Conservation (phyloP, 108 stramenopile species). For the Bacterosira constricta region DNA sequence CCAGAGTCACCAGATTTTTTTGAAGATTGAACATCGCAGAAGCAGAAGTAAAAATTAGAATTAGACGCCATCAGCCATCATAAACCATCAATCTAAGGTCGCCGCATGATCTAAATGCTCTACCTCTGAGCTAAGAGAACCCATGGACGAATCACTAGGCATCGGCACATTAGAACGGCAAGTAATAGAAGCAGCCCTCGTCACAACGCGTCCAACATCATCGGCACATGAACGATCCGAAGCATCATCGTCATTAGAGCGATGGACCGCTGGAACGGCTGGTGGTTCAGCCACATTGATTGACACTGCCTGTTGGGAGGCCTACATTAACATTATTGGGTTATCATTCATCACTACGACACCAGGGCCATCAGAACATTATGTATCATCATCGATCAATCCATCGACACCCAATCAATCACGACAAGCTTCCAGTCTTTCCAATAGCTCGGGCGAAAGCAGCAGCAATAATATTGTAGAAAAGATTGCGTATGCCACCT, state of each 20-base stretch:
- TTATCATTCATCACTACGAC: constrained; percentile 11
- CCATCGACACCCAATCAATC: neutral
- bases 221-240: constrained; percentile 37
- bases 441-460: too few relatives aligned
- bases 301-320: constrained; percentile 43
- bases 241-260: constrained; percentile 53
- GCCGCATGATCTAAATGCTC: too few relatives aligned
- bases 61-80: too few relatives aligned
- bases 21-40: too few relatives aligned
- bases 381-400: neutral
- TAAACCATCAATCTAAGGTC: too few relatives aligned
- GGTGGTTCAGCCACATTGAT: neutral
- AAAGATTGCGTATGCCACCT: too few relatives aligned
- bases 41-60: too few relatives aligned
- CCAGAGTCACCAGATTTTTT: too few relatives aligned
- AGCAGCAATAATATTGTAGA: too few relatives aligned
- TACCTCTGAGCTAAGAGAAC: too few relatives aligned
- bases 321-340: constrained; percentile 29
- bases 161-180: constrained; percentile 31
- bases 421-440: neutral
- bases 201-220: constrained; percentile 40
- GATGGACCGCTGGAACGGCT: constrained; percentile 30
- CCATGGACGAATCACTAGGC: too few relatives aligned
- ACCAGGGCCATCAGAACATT: neutral
- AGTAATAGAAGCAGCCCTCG: constrained; percentile 51